phyloP scores from a whole-genome alignment of 2,329 filamentous ascomycete genomes.

The Arthrobotrys sinensis region DNA sequence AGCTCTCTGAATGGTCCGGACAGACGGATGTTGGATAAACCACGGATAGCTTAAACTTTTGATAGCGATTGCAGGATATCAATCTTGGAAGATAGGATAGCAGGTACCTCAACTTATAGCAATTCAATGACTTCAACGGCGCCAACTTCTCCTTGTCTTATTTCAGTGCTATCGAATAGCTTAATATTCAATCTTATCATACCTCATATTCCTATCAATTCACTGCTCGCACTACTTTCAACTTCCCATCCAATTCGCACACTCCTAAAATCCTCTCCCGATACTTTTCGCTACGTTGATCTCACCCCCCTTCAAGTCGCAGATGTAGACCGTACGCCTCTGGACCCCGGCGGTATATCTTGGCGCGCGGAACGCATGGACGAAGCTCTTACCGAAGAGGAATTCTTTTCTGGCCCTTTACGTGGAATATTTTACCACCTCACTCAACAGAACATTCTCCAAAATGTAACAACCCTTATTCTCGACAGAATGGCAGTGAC shows the following conservation, averaged over 20 bases:
- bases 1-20: constrained; percentile 16
- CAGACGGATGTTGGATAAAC: constrained; percentile 5
- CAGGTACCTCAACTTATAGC: neutral
- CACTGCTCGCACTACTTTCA: constrained; percentile 24
- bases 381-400: constrained; percentile 41
- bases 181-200: constrained; percentile 54
- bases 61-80: neutral
- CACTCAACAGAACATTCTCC: constrained; percentile 23
- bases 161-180: constrained; percentile 33
- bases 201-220: constrained; percentile 27
- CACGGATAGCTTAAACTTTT: neutral
- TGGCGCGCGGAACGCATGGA: constrained; percentile 50
- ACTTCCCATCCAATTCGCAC: constrained; percentile 25
- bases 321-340: constrained; percentile 20
- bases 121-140: constrained; percentile 19
- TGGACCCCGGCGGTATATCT: constrained; percentile 43
- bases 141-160: constrained; percentile 3
- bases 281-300: constrained; percentile 48
- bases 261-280: constrained; percentile 34
- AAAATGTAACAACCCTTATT: constrained; percentile 42
- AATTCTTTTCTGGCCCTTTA: constrained; percentile 42
- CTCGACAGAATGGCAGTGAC: constrained; percentile 36
- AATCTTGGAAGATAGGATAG: neutral
- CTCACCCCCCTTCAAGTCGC: constrained; percentile 13
- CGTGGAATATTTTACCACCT: constrained; percentile 45